Conservation (phyloP, 1,284 basidiomycete genomes). For the Melampsora larici-populina region DNA sequence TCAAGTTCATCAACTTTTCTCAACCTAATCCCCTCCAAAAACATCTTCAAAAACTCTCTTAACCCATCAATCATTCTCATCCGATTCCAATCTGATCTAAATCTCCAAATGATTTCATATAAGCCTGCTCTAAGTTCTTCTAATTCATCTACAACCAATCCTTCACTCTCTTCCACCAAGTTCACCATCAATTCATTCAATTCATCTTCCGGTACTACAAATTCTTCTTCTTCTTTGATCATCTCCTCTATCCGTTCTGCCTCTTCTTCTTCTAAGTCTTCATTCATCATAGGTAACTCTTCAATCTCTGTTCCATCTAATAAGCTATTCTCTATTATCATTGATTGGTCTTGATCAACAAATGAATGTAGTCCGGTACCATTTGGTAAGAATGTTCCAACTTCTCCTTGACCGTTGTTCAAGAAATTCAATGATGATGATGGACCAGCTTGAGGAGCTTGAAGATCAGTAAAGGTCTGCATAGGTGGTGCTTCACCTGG, state of each 20-base stretch:
- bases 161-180: slow-evolving; percentile 10
- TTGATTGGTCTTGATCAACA: neutral
- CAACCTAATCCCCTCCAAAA: slow-evolving; percentile 41
- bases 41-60: slow-evolving; percentile 42
- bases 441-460: neutral
- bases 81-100: slow-evolving; percentile 77
- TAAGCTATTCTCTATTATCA: neutral
- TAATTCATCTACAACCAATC: slow-evolving; percentile 69
- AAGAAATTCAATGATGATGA: neutral
- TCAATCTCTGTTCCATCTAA: neutral
- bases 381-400: neutral
- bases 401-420: neutral
- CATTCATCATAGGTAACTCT: neutral
- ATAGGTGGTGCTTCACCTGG: neutral
- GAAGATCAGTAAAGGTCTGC: neutral
- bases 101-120: slow-evolving; percentile 74
- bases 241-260: slow-evolving; percentile 62
- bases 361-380: no score
- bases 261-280: neutral
- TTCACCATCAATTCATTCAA: slow-evolving; percentile 50
- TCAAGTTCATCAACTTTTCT: slow-evolving; percentile 9
- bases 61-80: slow-evolving; percentile 60
- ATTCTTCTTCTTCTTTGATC: slow-evolving; percentile 62
- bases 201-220: slow-evolving; percentile 61
- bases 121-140: slow-evolving; percentile 85